Percentiles rank a stretch among this genome's conserved stretches.
These are phyloP conservation scores for Chrysosporium keratinophilum DNA, from an alignment of 2,329 filamentous ascomycete genomes.

Conservation along the genomic window DNA sequence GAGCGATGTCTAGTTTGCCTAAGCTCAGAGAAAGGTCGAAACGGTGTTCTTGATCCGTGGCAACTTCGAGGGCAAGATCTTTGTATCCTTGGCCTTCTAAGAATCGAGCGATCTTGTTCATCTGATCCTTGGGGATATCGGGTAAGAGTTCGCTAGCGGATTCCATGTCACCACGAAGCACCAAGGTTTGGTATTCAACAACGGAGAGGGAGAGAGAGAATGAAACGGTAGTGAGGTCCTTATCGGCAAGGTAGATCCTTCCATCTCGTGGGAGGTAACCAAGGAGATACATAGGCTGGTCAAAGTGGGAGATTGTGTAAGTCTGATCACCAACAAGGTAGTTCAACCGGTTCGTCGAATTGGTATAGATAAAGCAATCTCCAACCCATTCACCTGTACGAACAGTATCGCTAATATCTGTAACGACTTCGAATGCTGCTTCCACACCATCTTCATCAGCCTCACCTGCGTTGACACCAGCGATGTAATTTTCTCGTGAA, in stretches of 20 bases:
- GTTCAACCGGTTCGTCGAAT: conserved; percentile 90
- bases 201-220: conserved; percentile 85
- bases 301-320: conserved; percentile 94
- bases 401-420: conserved; percentile 86
- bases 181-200: conserved; percentile 92
- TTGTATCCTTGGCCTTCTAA: conserved; percentile 95
- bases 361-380: conserved; percentile 98
- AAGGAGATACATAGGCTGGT: conserved; percentile 86
- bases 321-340: conserved; percentile 97
- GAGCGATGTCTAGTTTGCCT: conserved; percentile 71
- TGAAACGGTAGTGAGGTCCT: conserved; percentile 84
- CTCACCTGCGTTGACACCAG: conserved; percentile 69
- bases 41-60: conserved; percentile 89
- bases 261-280: conserved; percentile 93
- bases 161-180: conserved; percentile 88
- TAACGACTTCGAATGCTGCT: conserved; percentile 89
- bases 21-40: conserved; percentile 83
- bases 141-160: conserved; percentile 74
- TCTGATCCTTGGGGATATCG: conserved; percentile 79
- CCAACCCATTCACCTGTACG: conserved; percentile 96
- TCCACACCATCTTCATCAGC: conserved; percentile 89
- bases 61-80: conserved; percentile 85
- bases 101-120: conserved; percentile 97
- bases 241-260: conserved; percentile 89
- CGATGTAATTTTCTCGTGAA: conserved; percentile 76